These are phyloP conservation scores for Lactarius sp. DNA, from an alignment of 768 basidiomycete species.

Conservation along the genomic window DNA sequence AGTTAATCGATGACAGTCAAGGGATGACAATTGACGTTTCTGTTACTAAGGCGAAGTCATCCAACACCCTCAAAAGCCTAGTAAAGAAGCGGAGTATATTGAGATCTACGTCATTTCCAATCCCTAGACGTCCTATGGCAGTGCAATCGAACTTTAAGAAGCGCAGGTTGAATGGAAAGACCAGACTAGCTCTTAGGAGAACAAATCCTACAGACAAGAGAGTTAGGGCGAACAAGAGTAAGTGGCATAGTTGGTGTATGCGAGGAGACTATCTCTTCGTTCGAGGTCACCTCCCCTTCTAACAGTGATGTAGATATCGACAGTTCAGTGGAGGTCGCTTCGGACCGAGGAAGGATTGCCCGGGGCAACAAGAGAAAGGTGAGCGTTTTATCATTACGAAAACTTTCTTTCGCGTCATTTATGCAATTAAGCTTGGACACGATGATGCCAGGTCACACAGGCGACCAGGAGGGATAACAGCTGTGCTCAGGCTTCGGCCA, in stretches of 20 bases:
- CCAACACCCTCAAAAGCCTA: background rate
- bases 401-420: background rate
- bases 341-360: background rate
- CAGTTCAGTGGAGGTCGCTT: background rate
- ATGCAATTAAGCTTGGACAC: background rate
- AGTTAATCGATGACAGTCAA: background rate
- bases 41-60: background rate
- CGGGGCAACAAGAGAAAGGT: conserved; percentile 2
- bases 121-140: background rate
- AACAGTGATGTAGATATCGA: background rate
- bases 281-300: background rate
- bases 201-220: background rate
- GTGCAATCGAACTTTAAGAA: conserved; percentile 1
- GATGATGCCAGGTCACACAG: background rate
- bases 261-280: background rate
- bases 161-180: background rate
- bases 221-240: background rate
- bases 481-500: background rate
- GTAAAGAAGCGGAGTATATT: background rate
- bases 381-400: background rate
- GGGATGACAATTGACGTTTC: background rate
- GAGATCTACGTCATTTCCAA: background rate
- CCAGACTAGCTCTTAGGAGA: background rate
- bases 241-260: background rate
- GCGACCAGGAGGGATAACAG: background rate